Evolutionary conservation across 176 grass and related monocot species (phyloP), one percentile per base, ranked within the genome.

Genomic region (Hsuehochloa calcarea): DNA sequence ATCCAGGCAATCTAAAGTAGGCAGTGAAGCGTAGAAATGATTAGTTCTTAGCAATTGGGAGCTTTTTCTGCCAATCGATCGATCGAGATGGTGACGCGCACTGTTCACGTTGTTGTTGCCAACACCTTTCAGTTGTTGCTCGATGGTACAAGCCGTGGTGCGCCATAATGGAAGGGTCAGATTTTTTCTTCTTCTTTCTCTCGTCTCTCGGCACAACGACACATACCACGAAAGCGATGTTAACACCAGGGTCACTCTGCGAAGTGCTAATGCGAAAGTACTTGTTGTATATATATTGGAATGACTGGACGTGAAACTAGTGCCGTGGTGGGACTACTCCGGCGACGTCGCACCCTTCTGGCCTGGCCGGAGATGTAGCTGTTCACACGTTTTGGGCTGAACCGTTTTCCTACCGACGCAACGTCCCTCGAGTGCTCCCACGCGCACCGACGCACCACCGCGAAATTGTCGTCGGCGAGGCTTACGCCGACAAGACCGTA

Each of bases 121-220:
- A 19, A 52, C 65, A 15, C 31, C 50, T 63, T 61, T 81, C 82
- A 70, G 17, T 80, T 85, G 77, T 69, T 35, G 62, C 50, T 81
- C 31, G 62, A 89, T 85, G 69, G 69, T 70, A 75, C 87, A 34
- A 5, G 20, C 75, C 17, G 6, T 68, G 61, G 50, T 1, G 49
- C 61, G 46, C 80, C 45, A 73, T 52, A 22, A 75, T 68, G 29
- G 29, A 51, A 68, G 23, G 46, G 74, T 34, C 49, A 19, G n/a
- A 25, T 20, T 83, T 15, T 22, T 11, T 45, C n/a, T 47, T 47
- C 14, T 47, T 11, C 9, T 27, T 65, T 51, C n/a, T n/a, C n/a
- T n/a, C n/a, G n/a, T 31, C 72, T 25, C 19, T 81, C 38, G 60
- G 47, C 78, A 47, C 5, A 27, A 41, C 17, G 69, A 44, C 40